These are phyloP conservation scores for Beauveria brongniartii DNA, from an alignment of 2,329 filamentous ascomycete species.

Conservation along the genomic window DNA sequence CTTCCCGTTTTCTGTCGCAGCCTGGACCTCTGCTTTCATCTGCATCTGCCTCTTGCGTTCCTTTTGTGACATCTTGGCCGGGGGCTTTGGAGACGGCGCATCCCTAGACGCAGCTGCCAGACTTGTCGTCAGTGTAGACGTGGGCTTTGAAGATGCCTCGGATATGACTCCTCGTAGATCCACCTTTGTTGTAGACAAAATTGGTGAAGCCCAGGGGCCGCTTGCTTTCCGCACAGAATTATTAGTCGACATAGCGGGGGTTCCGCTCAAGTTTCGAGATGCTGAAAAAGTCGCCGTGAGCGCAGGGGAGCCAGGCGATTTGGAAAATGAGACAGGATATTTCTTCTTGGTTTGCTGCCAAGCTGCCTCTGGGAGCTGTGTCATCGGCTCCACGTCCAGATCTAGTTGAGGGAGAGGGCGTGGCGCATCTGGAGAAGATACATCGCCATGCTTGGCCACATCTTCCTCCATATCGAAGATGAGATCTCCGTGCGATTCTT, in stretches of 20 bases:
- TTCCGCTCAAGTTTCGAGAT: background rate
- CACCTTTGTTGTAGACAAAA: slow-evolving; percentile 53
- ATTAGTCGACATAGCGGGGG: background rate
- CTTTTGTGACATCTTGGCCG: slow-evolving; percentile 74
- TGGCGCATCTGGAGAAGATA: slow-evolving; percentile 18
- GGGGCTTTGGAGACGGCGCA: slow-evolving; percentile 24
- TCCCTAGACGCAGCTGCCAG: slow-evolving; percentile 42
- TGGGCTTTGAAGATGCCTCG: slow-evolving; percentile 42
- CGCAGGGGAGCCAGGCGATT: background rate
- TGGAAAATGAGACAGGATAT: slow-evolving; percentile 11
- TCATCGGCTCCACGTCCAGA: slow-evolving; percentile 21
- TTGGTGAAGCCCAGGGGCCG: slow-evolving; percentile 42
- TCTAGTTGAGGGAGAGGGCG: slow-evolving; percentile 14
- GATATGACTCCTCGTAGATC: slow-evolving; percentile 72
- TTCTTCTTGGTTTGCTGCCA: slow-evolving; percentile 23
- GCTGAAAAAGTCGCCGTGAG: background rate
- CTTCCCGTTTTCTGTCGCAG: slow-evolving; percentile 27
- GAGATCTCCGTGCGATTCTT: slow-evolving; percentile 62
- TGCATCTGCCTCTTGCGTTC: slow-evolving; percentile 81
- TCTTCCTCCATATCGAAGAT: slow-evolving; percentile 92
- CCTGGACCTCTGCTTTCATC: slow-evolving; percentile 44
- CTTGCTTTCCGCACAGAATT: slow-evolving; percentile 14
- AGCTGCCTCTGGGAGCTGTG: slow-evolving; percentile 20
- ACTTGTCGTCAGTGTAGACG: slow-evolving; percentile 46
- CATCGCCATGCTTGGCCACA: slow-evolving; percentile 21